Percentiles rank a stretch among this genome's conserved stretches.
Evolutionary conservation across 2,329 filamentous ascomycete species (phyloP).

Genomic region (Fusarium robinianum): DNA sequence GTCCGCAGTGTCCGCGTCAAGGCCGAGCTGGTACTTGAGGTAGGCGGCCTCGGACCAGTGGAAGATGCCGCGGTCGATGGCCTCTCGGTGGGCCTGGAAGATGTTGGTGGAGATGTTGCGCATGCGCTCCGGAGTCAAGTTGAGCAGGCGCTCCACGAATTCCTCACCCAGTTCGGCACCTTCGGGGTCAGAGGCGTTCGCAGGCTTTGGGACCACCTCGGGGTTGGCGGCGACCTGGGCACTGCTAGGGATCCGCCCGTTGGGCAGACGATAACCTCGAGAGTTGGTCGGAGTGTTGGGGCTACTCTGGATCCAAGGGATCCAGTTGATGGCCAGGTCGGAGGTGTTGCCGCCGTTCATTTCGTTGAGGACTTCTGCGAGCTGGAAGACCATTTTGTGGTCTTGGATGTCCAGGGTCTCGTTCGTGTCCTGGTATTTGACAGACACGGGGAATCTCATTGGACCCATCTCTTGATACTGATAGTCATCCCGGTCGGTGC

Average conservation of each 20-base stretch:
- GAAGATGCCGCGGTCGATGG: neutral
- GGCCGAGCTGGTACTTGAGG: neutral
- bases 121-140: neutral
- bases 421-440: constrained; percentile 55
- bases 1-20: neutral
- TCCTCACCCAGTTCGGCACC: neutral
- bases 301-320: constrained; percentile 62
- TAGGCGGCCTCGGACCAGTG: neutral
- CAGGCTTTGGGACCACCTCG: constrained; percentile 4
- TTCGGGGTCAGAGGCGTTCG: neutral
- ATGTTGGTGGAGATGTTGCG: neutral
- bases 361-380: constrained; percentile 63
- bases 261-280: constrained; percentile 14
- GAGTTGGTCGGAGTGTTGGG: constrained; percentile 40
- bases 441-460: constrained; percentile 65
- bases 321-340: constrained; percentile 61
- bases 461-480: constrained; percentile 69
- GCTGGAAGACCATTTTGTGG: constrained; percentile 67
- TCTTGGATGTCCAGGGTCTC: constrained; percentile 62
- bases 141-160: neutral
- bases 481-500: constrained; percentile 36
- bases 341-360: constrained; percentile 57
- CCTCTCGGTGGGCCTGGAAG: neutral
- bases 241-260: constrained; percentile 7
- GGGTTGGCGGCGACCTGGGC: constrained; percentile 6